phyloP scores from a whole-genome alignment of 2,329 filamentous ascomycete genomes.

The Simplicillium sp. region DNA sequence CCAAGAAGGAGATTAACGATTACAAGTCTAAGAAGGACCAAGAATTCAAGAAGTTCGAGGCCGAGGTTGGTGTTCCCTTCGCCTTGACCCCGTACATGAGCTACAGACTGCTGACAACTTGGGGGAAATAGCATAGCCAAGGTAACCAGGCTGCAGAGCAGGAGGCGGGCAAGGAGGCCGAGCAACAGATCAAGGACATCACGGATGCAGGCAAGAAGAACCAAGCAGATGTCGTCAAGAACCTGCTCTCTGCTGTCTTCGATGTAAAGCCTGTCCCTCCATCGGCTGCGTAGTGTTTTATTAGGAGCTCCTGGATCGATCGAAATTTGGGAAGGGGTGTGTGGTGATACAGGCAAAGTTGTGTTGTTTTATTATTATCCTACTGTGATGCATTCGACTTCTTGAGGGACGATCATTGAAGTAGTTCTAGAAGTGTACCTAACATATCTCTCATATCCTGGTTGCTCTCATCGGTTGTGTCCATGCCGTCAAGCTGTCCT shows the following conservation, averaged over 20 bases:
- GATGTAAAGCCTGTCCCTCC: constrained; percentile 64
- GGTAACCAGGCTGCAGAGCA: constrained; percentile 75
- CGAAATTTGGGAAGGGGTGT: neutral
- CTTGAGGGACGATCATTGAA: constrained; percentile 18
- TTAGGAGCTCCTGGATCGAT: neutral
- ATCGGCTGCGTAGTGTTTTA: constrained; percentile 12
- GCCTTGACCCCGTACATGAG: constrained; percentile 1
- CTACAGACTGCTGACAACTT: neutral
- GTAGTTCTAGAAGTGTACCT: constrained; percentile 38
- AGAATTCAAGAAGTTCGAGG: constrained; percentile 91
- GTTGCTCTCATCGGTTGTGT: constrained; percentile 48
- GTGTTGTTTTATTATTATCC: constrained; percentile 12
- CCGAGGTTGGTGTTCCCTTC: constrained; percentile 37
- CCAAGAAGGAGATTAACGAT: constrained; percentile 94
- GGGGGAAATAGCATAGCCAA: constrained; percentile 69
- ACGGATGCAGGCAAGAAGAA: constrained; percentile 67
- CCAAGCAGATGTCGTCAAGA: constrained; percentile 69
- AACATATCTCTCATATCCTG: constrained; percentile 50
- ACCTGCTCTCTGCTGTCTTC: constrained; percentile 77
- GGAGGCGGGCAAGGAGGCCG: constrained; percentile 71
- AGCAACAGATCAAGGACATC: constrained; percentile 76
- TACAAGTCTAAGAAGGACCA: constrained; percentile 85
- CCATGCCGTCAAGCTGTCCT: constrained; percentile 43
- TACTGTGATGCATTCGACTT: too few relatives aligned
- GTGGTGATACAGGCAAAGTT: neutral